Conservation (phyloP, 1,139 yeast species). For the Hansenula anomala region DNA sequence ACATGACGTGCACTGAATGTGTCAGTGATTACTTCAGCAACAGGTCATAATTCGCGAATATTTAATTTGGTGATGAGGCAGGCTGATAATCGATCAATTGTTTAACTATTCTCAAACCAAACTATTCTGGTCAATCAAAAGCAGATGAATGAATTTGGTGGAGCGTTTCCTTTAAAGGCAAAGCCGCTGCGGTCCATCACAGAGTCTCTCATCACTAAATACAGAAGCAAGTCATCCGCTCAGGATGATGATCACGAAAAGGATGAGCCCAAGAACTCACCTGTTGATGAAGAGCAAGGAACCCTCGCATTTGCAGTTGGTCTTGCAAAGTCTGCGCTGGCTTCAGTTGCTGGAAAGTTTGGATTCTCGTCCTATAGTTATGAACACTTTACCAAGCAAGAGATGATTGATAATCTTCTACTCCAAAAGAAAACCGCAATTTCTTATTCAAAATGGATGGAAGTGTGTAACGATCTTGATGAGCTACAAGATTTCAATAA, state of each 20-base stretch:
- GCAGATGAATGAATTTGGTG: neutral
- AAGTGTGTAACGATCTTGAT: conserved; percentile 60
- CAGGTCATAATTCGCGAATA: no score
- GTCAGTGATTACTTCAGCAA: no score
- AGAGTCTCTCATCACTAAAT: neutral
- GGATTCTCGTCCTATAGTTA: neutral
- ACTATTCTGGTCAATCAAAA: no score
- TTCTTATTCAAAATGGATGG: conserved; percentile 69
- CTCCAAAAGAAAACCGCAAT: conserved; percentile 54
- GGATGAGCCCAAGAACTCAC: neutral
- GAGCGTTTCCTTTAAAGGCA: neutral
- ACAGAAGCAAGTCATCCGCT: neutral
- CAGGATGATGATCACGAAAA: no score
- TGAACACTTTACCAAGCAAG: conserved; percentile 15
- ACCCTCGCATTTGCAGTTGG: neutral
- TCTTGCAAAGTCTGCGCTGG: neutral
- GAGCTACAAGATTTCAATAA: conserved; percentile 52
- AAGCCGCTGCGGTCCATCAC: conserved; percentile 1
- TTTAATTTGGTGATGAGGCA: no score
- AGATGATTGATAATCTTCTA: conserved; percentile 31
- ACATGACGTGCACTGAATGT: neutral
- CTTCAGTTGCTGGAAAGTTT: neutral
- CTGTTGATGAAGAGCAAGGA: neutral
- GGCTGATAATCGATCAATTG: no score
- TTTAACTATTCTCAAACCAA: no score